Base-by-base conservation (phyloP, 768 basidiomycete genomes). In the Leccinum subtestaceum region DNA sequence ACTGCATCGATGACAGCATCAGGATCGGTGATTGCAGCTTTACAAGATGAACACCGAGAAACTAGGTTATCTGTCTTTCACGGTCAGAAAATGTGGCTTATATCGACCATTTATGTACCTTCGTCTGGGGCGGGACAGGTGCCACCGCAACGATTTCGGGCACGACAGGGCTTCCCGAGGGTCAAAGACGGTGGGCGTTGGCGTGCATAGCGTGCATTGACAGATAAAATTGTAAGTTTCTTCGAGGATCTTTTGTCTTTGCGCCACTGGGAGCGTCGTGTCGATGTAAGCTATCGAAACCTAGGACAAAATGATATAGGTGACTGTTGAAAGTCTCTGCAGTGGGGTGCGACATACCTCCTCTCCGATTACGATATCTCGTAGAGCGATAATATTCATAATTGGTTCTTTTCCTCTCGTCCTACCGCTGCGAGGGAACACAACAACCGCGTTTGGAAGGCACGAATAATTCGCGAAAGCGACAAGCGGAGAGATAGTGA, bases 401-500 rank as follows among this genome's bases (percentile, higher is more conserved):
- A 83, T 60, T 0, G 89, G 85, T 67, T 88, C 87, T 27, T 79
- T 72, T 19, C 57, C 65, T 1, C 65, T 64, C 13, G 70, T 60
- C 12, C 67, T 70, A 5, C 78, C 70, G 3, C 79, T 70, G 4
- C 84, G 78, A 52, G 95, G 95, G 68, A 96, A 98, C 4, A 98
- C 91, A n/a, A 95, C 82, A 32, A 88, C 91, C 0, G 89, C 93
- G 67, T 97, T 95, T 0, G 93, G 92, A 21, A 84, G 80, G 67
- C 94, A 95, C 0, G 89, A 90, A 68, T 98, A 94, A 67, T 97
- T 97, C 58, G 90, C 81, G 12, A 97, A 77, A 0, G 95, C 95
- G 4, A 88, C 75, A 0, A 82, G 66, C 0, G 95, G 95, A 1
- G 91, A 90, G 13, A 95, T 81, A n/a, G 88, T 85, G 2, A 87